Percentiles rank a stretch among this genome's conserved stretches.
Conservation (phyloP, 75 land plant genomes). For the Ceratopteris richardii region DNA sequence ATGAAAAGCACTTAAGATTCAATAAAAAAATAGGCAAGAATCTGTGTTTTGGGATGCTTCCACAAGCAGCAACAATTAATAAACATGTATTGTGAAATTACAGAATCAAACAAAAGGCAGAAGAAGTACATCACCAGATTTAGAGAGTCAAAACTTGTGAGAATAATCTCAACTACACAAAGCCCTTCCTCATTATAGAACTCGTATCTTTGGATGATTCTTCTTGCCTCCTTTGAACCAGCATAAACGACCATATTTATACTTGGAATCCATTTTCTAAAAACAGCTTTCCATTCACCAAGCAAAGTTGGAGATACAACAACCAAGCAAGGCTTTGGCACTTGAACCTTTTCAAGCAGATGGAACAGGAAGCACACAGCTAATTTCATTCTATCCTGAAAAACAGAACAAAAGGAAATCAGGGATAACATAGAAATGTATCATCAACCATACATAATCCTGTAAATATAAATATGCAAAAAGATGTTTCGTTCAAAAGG, state of each 20-base stretch:
- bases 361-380: conserved; percentile 35
- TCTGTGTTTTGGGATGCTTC: too few species aligned
- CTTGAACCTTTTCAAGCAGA: conserved; percentile 21
- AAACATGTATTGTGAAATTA: too few species aligned
- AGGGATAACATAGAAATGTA: too few species aligned
- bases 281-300: conserved; percentile 48
- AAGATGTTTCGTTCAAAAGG: too few species aligned
- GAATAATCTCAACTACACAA: conserved; percentile 47
- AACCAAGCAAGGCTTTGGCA: conserved; percentile 46
- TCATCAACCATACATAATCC: too few species aligned
- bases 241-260: conserved; percentile 45
- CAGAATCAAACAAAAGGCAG: too few species aligned
- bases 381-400: conserved; percentile 55
- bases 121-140: conserved; percentile 31
- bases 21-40: too few species aligned
- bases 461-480: too few species aligned
- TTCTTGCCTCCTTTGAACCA: conserved; percentile 44
- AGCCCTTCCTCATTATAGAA: conserved; percentile 45
- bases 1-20: too few species aligned
- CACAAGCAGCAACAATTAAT: too few species aligned
- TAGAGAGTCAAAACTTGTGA: conserved; percentile 44
- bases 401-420: conserved; percentile 3
- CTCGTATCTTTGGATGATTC: conserved; percentile 42
- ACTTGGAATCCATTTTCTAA: conserved; percentile 38
- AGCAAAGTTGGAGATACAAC: conserved; percentile 29